Evolutionary conservation across 108 stramenopile species (phyloP).

Genomic region (Fistulifera pelliculosa): DNA sequence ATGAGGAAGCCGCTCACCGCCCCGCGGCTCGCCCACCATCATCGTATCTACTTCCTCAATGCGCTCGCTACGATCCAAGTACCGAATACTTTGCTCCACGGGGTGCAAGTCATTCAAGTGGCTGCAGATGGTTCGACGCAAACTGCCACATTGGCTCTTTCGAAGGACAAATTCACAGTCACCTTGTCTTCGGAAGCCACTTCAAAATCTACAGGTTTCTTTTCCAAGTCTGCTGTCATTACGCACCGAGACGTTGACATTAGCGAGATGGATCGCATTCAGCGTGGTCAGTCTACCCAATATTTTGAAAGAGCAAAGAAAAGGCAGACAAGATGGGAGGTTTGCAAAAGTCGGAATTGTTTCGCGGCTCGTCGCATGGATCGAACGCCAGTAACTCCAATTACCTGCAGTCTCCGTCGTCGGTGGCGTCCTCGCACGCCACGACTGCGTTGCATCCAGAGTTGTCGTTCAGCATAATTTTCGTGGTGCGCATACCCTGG

Average conservation of each 20-base stretch:
- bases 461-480: constrained; percentile 64
- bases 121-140: constrained; percentile 55
- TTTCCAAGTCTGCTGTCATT: background rate
- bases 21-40: too few relatives aligned
- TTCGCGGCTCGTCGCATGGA: background rate
- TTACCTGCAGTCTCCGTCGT: background rate
- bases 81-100: constrained; percentile 34
- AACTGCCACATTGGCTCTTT: constrained; percentile 35
- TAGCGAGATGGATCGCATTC: constrained; percentile 74
- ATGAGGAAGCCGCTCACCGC: too few relatives aligned
- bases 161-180: constrained; percentile 62
- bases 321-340: background rate
- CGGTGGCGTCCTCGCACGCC: constrained; percentile 1
- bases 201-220: background rate
- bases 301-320: constrained; percentile 40
- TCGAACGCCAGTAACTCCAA: background rate
- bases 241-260: constrained; percentile 46
- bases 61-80: constrained; percentile 43
- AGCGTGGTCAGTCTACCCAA: constrained; percentile 60
- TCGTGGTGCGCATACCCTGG: constrained; percentile 72
- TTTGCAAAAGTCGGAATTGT: background rate
- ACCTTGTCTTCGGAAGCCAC: constrained; percentile 18
- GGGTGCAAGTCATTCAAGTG: constrained; percentile 49
- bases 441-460: constrained; percentile 41
- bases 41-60: constrained; percentile 9